Evolutionary conservation across 768 basidiomycete species (phyloP).

Genomic region (Inosperma sp.): DNA sequence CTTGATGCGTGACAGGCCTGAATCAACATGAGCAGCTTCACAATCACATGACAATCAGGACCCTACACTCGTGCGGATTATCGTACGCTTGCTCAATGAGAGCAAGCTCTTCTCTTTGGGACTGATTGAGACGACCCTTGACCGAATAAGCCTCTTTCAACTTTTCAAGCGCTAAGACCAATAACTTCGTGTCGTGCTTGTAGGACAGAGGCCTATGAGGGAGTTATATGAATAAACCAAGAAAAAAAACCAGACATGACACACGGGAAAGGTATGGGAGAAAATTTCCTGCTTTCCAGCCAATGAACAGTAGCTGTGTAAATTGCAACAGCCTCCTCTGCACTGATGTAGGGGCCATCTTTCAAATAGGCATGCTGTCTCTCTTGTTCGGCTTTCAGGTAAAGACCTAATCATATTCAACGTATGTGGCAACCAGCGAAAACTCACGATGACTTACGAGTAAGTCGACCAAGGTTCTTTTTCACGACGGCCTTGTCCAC

Average conservation of each 20-base stretch:
- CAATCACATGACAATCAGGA: background rate
- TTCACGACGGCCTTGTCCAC: conserved; percentile 99
- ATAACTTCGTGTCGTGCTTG: conserved; percentile 97
- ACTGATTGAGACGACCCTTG: conserved; percentile 95
- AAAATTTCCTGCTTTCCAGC: conserved; percentile 97
- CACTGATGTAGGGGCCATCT: conserved; percentile 98
- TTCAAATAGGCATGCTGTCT: conserved; percentile 98
- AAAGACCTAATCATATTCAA: conserved; percentile 52
- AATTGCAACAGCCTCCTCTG: conserved; percentile 97
- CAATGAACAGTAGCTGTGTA: conserved; percentile 99
- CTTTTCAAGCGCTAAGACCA: conserved; percentile 96
- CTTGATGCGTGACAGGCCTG: conserved; percentile 93
- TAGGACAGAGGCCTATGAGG: conserved; percentile 79
- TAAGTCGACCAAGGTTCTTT: conserved; percentile 97
- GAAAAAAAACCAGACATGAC: conserved; percentile 21
- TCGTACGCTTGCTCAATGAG: conserved; percentile 99
- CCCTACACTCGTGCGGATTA: conserved; percentile 93
- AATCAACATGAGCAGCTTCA: conserved; percentile 1
- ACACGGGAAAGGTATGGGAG: conserved; percentile 97
- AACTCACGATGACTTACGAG: conserved; percentile 51
- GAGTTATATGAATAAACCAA: conserved; percentile 1
- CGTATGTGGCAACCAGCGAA: background rate
- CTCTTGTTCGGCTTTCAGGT: conserved; percentile 98
- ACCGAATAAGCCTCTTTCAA: conserved; percentile 99
- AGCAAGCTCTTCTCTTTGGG: conserved; percentile 95